These are phyloP conservation scores for Cryphonectria radicalis DNA, from an alignment of 2,329 filamentous ascomycete species.

Conservation along the genomic window DNA sequence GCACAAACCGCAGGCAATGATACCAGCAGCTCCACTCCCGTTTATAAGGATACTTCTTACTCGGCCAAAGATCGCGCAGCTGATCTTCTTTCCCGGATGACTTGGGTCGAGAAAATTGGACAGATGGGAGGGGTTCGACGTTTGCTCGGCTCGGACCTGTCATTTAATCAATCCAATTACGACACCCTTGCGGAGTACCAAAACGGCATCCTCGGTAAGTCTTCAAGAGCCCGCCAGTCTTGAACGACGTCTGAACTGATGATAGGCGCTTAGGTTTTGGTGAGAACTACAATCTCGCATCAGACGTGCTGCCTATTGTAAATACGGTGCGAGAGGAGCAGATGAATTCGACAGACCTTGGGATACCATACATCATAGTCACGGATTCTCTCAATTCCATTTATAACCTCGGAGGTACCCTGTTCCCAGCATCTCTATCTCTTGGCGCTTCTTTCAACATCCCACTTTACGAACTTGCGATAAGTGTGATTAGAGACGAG, in stretches of 20 bases:
- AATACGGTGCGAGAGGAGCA: conserved; percentile 34
- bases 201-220: conserved; percentile 30
- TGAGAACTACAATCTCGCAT: conserved; percentile 36
- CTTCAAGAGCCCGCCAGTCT: not conserved
- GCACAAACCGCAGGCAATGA: not conserved
- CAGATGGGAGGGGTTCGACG: conserved; percentile 30
- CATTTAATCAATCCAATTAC: conserved; percentile 28
- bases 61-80: conserved; percentile 24
- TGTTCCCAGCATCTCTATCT: conserved; percentile 39
- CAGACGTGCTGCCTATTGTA: conserved; percentile 36
- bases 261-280: conserved; percentile 34
- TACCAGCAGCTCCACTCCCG: not conserved
- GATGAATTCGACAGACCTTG: conserved; percentile 30
- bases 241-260: not conserved
- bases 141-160: conserved; percentile 17
- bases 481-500: conserved; percentile 39
- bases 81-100: conserved; percentile 30
- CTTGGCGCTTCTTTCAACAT: conserved; percentile 40
- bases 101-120: conserved; percentile 31
- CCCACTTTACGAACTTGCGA: conserved; percentile 36
- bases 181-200: conserved; percentile 24
- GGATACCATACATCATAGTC: conserved; percentile 36
- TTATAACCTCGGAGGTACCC: conserved; percentile 37
- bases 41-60: conserved; percentile 5
- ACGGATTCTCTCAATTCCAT: conserved; percentile 39